phyloP scores from a whole-genome alignment of 352 stramenopile species.

The Phytophthora sansomeana region DNA sequence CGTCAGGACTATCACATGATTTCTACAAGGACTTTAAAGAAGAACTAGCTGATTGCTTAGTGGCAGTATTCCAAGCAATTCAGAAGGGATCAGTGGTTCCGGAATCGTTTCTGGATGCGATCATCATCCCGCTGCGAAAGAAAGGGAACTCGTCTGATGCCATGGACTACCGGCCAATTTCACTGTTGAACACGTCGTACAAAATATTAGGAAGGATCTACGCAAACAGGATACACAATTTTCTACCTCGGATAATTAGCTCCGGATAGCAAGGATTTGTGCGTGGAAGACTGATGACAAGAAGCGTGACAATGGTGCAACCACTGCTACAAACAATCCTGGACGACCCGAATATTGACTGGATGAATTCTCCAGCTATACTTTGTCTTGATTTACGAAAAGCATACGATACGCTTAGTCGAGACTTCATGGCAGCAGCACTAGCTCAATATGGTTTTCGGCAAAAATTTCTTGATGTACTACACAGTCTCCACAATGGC shows the following conservation, averaged over 20 bases:
- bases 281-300: background rate
- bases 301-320: background rate
- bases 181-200: slow-evolving; percentile 4
- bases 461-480: background rate
- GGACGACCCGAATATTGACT: background rate
- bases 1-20: too few species aligned
- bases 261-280: background rate
- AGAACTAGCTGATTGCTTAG: too few species aligned
- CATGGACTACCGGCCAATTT: slow-evolving; percentile 8
- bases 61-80: too few species aligned
- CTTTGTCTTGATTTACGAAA: slow-evolving; percentile 8
- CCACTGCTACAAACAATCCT: background rate
- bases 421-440: background rate
- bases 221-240: background rate
- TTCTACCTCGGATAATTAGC: background rate
- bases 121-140: too few species aligned
- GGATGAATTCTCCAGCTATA: background rate
- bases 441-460: background rate
- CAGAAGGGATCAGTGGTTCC: too few species aligned
- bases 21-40: too few species aligned
- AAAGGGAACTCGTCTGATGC: slow-evolving; percentile 4
- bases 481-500: slow-evolving; percentile 5
- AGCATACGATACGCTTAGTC: slow-evolving; percentile 1
- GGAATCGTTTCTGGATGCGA: too few species aligned
- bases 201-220: slow-evolving; percentile 6